phyloP scores from a whole-genome alignment of 768 basidiomycete genomes.

The Arthromyces matolae region DNA sequence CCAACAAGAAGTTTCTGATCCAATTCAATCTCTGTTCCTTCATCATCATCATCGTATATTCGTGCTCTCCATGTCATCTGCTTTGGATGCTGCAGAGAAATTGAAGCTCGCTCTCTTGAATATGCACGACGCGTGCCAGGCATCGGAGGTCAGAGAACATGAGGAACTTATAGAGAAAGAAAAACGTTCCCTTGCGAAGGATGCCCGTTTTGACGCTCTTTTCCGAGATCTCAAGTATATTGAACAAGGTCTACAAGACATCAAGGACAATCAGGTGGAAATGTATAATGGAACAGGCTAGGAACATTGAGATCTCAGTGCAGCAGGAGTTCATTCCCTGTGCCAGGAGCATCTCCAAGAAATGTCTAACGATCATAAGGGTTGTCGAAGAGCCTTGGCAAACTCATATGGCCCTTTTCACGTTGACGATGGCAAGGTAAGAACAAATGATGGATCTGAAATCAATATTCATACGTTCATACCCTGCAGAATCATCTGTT shows the following conservation, averaged over 20 bases:
- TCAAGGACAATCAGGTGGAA: conserved; percentile 3
- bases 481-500: no score
- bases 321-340: not conserved
- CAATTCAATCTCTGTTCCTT: no score
- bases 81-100: conserved; percentile 5
- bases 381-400: conserved; percentile 9
- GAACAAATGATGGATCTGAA: not conserved
- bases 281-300: conserved; percentile 5
- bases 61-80: conserved; percentile 8
- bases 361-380: conserved; percentile 8
- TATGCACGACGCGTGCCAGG: conserved; percentile 2
- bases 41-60: no score
- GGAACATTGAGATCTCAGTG: conserved; percentile 1
- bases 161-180: conserved; percentile 10
- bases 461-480: no score
- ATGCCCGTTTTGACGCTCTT: conserved; percentile 8
- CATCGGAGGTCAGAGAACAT: conserved; percentile 7
- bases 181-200: conserved; percentile 9
- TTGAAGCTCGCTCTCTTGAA: conserved; percentile 9
- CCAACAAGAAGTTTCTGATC: no score
- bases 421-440: conserved; percentile 13
- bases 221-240: conserved; percentile 11
- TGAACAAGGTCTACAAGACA: not conserved
- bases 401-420: conserved; percentile 9
- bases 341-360: conserved; percentile 5